A percentile compares a stretch with the other conserved stretches of the same genome.
Evolutionary conservation across 768 basidiomycete species (phyloP).

Genomic region (Lepiota subincarnata): DNA sequence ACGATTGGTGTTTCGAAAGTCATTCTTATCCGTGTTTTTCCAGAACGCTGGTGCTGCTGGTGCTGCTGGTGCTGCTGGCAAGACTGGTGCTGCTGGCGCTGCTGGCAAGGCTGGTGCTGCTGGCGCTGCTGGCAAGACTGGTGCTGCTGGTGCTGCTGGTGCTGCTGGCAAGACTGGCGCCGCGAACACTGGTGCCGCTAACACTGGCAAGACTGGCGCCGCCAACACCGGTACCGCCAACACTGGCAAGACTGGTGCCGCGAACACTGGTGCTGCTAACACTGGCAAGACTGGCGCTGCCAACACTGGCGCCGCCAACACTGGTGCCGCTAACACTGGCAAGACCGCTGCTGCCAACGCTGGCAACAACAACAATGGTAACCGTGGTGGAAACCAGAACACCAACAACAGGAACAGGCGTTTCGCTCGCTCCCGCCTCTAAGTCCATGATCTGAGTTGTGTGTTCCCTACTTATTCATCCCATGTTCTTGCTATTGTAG

Average conservation of each 20-base stretch:
- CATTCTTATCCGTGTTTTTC: no score
- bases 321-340: background rate
- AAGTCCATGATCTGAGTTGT: background rate
- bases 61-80: conserved; percentile 6
- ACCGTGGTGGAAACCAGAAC: background rate
- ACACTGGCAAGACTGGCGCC: conserved; percentile 9
- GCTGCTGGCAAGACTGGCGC: background rate
- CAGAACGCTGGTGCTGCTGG: conserved; percentile 5
- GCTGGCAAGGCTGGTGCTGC: conserved; percentile 12
- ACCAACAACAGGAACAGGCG: conserved; percentile 7
- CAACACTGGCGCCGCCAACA: background rate
- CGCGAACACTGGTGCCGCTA: conserved; percentile 12
- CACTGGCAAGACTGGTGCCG: background rate
- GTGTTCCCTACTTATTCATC: background rate
- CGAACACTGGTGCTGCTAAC: conserved; percentile 13
- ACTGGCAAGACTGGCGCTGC: background rate
- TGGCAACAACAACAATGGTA: background rate
- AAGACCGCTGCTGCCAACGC: background rate
- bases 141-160: background rate
- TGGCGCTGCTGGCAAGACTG: conserved; percentile 7
- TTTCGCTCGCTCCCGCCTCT: conserved; percentile 8
- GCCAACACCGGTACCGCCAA: conserved; percentile 17
- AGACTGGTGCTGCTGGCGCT: background rate
- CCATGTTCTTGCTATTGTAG: conserved; percentile 1
- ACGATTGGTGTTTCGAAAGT: no score